Evolutionary conservation across 139 green algal species (phyloP), one percentile per base, ranked within the genome.

Genomic region (Picochlorum sp.): DNA sequence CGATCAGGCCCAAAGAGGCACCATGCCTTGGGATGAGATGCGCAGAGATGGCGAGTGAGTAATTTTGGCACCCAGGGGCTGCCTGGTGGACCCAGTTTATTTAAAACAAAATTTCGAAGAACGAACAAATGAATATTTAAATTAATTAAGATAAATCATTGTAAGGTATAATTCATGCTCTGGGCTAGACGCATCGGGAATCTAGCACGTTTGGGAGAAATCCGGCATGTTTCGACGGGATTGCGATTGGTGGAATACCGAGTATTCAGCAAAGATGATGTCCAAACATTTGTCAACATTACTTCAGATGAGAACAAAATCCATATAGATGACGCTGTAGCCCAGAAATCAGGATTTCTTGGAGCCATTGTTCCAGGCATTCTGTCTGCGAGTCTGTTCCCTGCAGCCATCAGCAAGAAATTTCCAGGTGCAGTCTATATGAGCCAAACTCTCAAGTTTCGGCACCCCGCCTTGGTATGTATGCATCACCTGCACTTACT

Each of bases 401-500:
- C 81, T 12, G 82, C 78, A 4, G 73, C 90, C 28, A 87, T 94
- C 12, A 81, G 79, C 12, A 73, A 50, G 3, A 28, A 30, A 16
- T 86, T 84, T 25, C 81, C 81, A 2, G 81, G 83, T 0, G 72
- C 78, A 1, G 22, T 91, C 8, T 94, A 94, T 39, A 28, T 70
- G 0, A 76, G 29, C 0, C 85, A 94, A 61, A 74, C 51, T 0
- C 65, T 90, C 1, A 76, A 68, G 18, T 94, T 94, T 44, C 52
- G 70, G 16, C 16, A 59, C 2, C 64, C 59, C 3, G 69, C 67
- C 4, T 25, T 54, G 50, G 80, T 89, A 47, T 24, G 39, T 10
- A 41, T 41, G 35, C 35, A 41, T 41, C 9, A n/a, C n/a, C n/a
- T n/a, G n/a, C n/a, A n/a, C n/a, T n/a, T n/a, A n/a, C n/a, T n/a